Evolutionary conservation across 208 protist species (phyloP).

Genomic region (Wallacemonas sp.): DNA sequence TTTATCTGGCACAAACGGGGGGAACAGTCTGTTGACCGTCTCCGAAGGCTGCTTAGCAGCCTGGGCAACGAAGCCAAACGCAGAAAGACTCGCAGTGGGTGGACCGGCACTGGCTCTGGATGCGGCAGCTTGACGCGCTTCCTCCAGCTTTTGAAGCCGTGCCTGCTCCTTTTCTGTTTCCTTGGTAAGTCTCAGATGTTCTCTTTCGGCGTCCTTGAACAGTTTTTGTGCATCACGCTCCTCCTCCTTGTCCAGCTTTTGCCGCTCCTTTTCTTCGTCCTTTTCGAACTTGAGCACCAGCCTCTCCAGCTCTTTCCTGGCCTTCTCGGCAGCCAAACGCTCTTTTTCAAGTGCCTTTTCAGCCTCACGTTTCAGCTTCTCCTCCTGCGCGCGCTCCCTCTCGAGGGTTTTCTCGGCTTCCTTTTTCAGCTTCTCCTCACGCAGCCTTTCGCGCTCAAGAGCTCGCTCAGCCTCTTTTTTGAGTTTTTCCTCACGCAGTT

Average conservation of each 20-base stretch:
- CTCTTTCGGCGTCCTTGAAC: constrained; percentile 3
- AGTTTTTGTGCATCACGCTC: constrained; percentile 1
- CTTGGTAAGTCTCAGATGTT: neutral
- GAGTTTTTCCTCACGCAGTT: constrained; percentile 8
- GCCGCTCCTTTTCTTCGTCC: constrained; percentile 11
- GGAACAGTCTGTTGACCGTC: constrained; percentile 50
- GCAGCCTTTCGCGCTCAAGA: neutral
- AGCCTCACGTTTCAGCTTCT: constrained; percentile 8
- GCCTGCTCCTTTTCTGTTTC: neutral
- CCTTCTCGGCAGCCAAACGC: constrained; percentile 5
- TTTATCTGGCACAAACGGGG: constrained; percentile 77
- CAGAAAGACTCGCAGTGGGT: constrained; percentile 29
- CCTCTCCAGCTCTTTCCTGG: neutral
- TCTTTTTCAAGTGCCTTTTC: constrained; percentile 6
- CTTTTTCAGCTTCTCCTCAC: constrained; percentile 1
- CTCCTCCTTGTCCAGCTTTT: constrained; percentile 8
- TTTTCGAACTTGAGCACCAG: neutral
- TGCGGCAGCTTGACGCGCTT: neutral
- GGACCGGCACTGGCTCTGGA: constrained; percentile 15
- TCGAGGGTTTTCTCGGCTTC: constrained; percentile 15
- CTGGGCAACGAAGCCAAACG: constrained; percentile 63
- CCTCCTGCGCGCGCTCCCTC: neutral
- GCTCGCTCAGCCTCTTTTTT: constrained; percentile 10
- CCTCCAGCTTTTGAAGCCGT: constrained; percentile 6
- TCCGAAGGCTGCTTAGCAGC: constrained; percentile 25